Evolutionary conservation across 495 filamentous ascomycete species (phyloP).

Genomic region (Cercophora newfieldiana): DNA sequence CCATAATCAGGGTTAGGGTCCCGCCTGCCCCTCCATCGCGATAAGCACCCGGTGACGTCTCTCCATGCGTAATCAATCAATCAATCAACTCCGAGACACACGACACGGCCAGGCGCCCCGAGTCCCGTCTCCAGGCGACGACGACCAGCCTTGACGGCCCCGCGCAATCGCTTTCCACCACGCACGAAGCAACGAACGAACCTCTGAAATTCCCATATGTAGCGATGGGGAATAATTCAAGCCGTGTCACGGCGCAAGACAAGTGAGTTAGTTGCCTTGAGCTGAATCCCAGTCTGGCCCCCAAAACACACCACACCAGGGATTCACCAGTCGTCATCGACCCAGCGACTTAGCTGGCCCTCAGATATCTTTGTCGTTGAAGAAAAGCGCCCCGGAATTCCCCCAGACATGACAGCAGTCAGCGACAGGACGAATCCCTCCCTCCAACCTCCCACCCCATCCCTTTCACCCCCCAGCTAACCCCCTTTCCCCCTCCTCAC

Average conservation of each 20-base stretch:
- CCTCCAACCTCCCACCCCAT: background rate
- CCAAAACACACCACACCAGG: background rate
- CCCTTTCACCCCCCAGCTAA: background rate
- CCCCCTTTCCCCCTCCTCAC: background rate
- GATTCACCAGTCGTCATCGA: background rate
- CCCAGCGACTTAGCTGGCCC: background rate
- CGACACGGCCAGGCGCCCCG: background rate
- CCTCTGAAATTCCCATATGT: conserved; percentile 17
- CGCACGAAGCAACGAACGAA: background rate
- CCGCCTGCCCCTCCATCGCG: background rate
- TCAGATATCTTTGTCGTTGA: no score
- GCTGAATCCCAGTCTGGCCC: background rate
- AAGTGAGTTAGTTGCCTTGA: conserved; percentile 31
- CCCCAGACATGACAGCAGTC: no score
- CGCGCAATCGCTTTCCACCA: background rate
- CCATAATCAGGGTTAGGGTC: background rate
- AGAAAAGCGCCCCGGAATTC: no score
- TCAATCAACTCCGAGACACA: background rate
- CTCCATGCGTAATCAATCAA: background rate
- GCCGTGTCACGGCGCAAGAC: conserved; percentile 51
- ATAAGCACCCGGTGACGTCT: conserved; percentile 19
- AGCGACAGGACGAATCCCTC: no score
- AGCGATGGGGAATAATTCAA: conserved; percentile 45
- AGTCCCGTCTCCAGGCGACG: conserved; percentile 3
- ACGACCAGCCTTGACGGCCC: conserved; percentile 6